Percentiles rank a stretch among this genome's conserved stretches.
These are phyloP conservation scores for Penicillium steckii DNA, from an alignment of 495 filamentous ascomycete species.

Conservation along the genomic window DNA sequence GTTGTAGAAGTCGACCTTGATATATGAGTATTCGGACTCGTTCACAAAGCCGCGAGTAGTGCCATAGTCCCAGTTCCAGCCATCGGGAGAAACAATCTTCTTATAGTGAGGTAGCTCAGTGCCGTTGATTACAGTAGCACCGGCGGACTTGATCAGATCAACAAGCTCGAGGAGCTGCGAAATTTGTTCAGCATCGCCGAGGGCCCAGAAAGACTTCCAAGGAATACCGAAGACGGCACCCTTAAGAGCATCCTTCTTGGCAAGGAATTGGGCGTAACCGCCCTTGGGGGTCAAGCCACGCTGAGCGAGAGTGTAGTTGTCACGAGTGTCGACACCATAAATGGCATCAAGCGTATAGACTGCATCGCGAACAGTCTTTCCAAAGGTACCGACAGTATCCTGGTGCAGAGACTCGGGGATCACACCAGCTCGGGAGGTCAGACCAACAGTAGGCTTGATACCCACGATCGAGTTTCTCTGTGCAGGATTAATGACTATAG, in stretches of 20 bases:
- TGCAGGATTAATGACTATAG: conserved; percentile 63
- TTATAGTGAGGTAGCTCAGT: conserved; percentile 65
- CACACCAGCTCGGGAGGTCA: conserved; percentile 50
- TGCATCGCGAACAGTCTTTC: conserved; percentile 64
- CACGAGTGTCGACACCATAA: conserved; percentile 56
- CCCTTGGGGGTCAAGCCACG: conserved; percentile 48
- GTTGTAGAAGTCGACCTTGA: conserved; percentile 79
- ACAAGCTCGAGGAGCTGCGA: conserved; percentile 52
- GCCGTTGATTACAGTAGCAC: conserved; percentile 67
- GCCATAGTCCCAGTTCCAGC: conserved; percentile 75
- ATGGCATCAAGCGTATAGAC: conserved; percentile 65
- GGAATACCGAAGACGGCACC: conserved; percentile 68
- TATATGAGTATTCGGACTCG: conserved; percentile 67
- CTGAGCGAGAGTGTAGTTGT: conserved; percentile 61
- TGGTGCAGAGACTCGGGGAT: conserved; percentile 65
- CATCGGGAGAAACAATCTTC: conserved; percentile 57
- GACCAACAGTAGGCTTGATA: conserved; percentile 66
- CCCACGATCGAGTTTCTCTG: conserved; percentile 64
- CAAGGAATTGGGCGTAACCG: conserved; percentile 57
- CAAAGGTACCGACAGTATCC: conserved; percentile 67
- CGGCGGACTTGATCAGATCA: conserved; percentile 53
- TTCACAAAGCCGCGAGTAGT: conserved; percentile 60
- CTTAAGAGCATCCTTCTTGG: conserved; percentile 50
- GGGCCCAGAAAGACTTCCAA: conserved; percentile 66
- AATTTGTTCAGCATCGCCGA: conserved; percentile 53